These are phyloP conservation scores for Aspergillus texensis DNA, from an alignment of 2,329 filamentous ascomycete genomes.

Conservation along the genomic window DNA sequence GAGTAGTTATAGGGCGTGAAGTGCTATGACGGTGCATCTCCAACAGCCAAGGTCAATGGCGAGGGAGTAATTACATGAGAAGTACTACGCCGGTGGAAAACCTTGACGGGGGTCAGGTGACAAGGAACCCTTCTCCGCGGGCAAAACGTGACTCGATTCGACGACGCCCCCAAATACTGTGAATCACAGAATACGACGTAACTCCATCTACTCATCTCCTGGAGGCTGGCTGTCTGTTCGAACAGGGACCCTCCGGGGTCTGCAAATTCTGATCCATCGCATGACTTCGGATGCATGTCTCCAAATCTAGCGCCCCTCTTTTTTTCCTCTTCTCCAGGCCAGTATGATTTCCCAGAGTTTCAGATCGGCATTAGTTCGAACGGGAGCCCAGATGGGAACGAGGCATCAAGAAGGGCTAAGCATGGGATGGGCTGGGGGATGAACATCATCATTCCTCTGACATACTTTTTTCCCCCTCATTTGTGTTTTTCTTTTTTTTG, in stretches of 20 bases:
- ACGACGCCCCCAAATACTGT: not conserved
- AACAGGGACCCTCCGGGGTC: not conserved
- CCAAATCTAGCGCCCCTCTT: not conserved
- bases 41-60: not conserved
- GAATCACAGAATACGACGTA: conserved; percentile 5
- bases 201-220: not conserved
- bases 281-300: conserved; percentile 3
- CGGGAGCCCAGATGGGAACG: not conserved
- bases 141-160: conserved; percentile 6
- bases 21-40: not conserved
- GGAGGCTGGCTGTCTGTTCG: not conserved
- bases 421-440: not conserved
- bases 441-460: not conserved
- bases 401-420: not conserved
- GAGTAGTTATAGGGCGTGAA: not conserved
- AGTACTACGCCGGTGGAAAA: conserved; percentile 8
- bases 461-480: not conserved
- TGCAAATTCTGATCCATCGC: conserved; percentile 1
- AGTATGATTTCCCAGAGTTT: not conserved
- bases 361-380: not conserved
- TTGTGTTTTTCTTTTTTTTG: not conserved
- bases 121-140: conserved; percentile 12
- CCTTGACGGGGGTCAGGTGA: conserved; percentile 7
- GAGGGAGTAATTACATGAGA: conserved; percentile 3
- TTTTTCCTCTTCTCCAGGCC: not conserved